Evolutionary conservation across 1,284 basidiomycete genomes (phyloP), one percentile per base, ranked within the genome.

Genomic region (Microbotryomycetes sp.): DNA sequence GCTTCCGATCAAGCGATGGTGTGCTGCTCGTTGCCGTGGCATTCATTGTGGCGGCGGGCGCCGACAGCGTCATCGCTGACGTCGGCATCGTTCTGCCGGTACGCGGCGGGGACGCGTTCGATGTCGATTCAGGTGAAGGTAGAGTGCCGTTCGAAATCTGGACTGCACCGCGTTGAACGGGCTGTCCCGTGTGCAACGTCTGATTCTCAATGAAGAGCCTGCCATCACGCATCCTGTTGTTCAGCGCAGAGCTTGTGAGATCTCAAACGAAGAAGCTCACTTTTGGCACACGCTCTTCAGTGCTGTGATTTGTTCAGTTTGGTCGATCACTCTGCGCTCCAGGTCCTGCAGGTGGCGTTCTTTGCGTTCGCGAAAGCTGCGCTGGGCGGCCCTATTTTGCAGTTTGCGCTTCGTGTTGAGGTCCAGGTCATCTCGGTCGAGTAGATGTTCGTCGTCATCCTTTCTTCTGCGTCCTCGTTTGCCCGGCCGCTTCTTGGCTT

Each of bases 361-460:
- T 47, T 66, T 68, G 28, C 67, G 60, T 52, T 68, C 67, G 11
- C 66, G 57, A 35, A 68, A 68, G 13, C 63, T 61, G 1, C 66
- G 30, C 35, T 68, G 66, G 5, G 66, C 66, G 3, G 66, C 66
- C 0, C 66, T 24, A 45, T 68, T 68, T 52, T 68, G 66, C 45
- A 68, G 23, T 47, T 65, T 68, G 51, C 66, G 61, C 45, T 68
- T 68, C 24, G 58, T 56, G 4, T 62, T 57, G 13, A 54, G 52
- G 47, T 65, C 64, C 27, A 62, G 52, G 7, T 29, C 18, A n/a
- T 57, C 49, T 53, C 45, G 57, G 18, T 30, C 64, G 28, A 56
- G 50, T 28, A 31, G 29, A 9, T 18, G 48, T 2, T 35, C 3
- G 13, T 55, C 53, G 26, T 64, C 62, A 0, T 56, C 31, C 5